Base-by-base conservation (phyloP, 1,139 yeast genomes). In the Yamadazyma siamensis region DNA sequence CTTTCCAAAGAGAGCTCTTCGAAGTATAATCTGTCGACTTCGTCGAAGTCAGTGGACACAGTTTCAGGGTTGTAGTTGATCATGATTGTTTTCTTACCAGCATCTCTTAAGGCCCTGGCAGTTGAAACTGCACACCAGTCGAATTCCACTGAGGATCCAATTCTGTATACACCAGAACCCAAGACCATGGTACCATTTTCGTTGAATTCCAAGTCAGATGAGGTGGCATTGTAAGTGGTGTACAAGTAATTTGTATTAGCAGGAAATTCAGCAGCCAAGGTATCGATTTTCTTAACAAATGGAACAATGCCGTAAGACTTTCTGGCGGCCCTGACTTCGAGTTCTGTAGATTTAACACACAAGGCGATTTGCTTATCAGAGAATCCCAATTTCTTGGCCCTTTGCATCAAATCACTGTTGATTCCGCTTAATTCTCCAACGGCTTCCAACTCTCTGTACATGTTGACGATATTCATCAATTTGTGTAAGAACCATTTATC, bases 91-190 rank as follows among this genome's bases (percentile, higher is more conserved):
- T 83, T 86, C 57, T 78, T 80, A 41, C 95, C 95, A 36, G 81
- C 72, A 36, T 78, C 82, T 62, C 98, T 80, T 51, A 91, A 76
- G 27, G 97, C 88, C 57, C 97, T 81, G 34, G 95, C 96, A 36
- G 98, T 84, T 39, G 94, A 78, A 40, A 91, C 98, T 30, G 97
- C 98, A 74, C 98, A 91, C 98, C 98, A 91, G 64, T 91, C 98
- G 50, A 91, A 91, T 65, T 91, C 98, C 38, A 91, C 98, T 15
- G 97, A 89, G 4, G 97, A 89, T 38, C 98, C 98, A 56, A 91
- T 91, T 64, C 98, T 79, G 75, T 91, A 91, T 33, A 91, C 98
- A 67, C 98, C 98, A 9, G 97, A 89, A 33, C 98, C 98, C 46
- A 91, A 72, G 25, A 91, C 98, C 77, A 91, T 71, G 41, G 94